Percentiles rank a stretch among this genome's conserved stretches.
phyloP scores from a whole-genome alignment of 805 yeast genomes.

The Candida ponderosae region DNA sequence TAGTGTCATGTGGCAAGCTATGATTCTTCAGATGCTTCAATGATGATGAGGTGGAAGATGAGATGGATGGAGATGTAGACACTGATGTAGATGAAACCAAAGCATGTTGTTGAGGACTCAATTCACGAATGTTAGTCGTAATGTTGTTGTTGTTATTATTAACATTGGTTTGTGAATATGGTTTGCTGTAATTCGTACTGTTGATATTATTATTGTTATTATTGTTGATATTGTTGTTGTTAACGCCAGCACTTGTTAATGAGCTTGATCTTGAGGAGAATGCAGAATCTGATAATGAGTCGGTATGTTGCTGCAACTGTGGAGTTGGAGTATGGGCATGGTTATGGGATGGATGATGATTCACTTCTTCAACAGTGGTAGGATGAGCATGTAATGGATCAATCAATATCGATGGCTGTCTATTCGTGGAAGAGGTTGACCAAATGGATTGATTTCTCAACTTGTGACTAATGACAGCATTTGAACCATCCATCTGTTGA shows the following conservation, averaged over 20 bases:
- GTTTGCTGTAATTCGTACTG: no score
- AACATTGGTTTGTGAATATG: no score
- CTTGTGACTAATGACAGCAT: no score
- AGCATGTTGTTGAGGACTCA: no score
- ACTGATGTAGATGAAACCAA: no score
- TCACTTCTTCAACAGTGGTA: background rate
- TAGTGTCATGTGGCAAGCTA: background rate
- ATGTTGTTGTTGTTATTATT: no score
- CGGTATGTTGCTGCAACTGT: background rate
- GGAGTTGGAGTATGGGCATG: slow-evolving; percentile 1
- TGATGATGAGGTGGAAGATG: no score
- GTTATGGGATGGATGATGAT: slow-evolving; percentile 4
- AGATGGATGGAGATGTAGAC: no score
- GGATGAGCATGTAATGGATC: slow-evolving; percentile 17
- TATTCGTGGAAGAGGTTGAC: slow-evolving; percentile 10
- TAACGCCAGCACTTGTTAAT: slow-evolving; percentile 14
- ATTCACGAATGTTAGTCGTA: no score
- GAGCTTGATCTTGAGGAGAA: background rate
- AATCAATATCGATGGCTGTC: slow-evolving; percentile 19
- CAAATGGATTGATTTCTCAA: slow-evolving; percentile 16
- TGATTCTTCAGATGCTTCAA: no score
- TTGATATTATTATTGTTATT: background rate
- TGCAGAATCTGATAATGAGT: background rate
- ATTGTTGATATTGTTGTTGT: slow-evolving; percentile 3
- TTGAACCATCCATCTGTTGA: no score